These are phyloP conservation scores for Euphrasia arctica DNA, from an alignment of 305 asterid genomes.

Conservation along the genomic window DNA sequence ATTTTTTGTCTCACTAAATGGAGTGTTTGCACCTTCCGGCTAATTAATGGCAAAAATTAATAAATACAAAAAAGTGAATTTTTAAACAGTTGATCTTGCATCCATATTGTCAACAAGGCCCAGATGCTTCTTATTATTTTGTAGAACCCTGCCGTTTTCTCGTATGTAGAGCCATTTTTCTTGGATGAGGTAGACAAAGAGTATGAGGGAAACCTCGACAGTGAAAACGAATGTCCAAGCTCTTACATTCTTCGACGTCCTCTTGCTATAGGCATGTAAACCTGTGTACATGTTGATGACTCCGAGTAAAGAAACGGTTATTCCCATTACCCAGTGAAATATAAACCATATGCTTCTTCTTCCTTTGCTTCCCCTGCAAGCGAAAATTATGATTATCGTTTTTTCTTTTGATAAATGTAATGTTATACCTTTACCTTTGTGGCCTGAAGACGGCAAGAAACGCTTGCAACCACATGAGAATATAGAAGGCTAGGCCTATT, in stretches of 20 bases:
- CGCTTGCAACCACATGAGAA: slow-evolving; percentile 52
- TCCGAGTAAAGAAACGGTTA: slow-evolving; percentile 50
- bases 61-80: too few species aligned
- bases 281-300: slow-evolving; percentile 58
- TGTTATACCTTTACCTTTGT: slow-evolving; percentile 33
- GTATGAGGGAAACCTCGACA: slow-evolving; percentile 39
- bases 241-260: slow-evolving; percentile 38
- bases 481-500: slow-evolving; percentile 55
- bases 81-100: too few species aligned
- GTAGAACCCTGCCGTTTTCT: slow-evolving; percentile 36
- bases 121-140: slow-evolving; percentile 19
- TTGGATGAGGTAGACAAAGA: slow-evolving; percentile 52
- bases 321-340: slow-evolving; percentile 66
- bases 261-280: slow-evolving; percentile 49
- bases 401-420: too few species aligned
- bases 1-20: too few species aligned
- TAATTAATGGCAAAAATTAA: too few species aligned
- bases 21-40: too few species aligned
- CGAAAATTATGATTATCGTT: background rate
- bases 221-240: slow-evolving; percentile 52
- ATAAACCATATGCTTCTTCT: slow-evolving; percentile 51
- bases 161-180: slow-evolving; percentile 57
- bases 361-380: slow-evolving; percentile 48
- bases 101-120: too few species aligned
- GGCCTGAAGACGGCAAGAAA: slow-evolving; percentile 52